Evolutionary conservation across 2,329 filamentous ascomycete species (phyloP).

Genomic region (Botrytis fabae): DNA sequence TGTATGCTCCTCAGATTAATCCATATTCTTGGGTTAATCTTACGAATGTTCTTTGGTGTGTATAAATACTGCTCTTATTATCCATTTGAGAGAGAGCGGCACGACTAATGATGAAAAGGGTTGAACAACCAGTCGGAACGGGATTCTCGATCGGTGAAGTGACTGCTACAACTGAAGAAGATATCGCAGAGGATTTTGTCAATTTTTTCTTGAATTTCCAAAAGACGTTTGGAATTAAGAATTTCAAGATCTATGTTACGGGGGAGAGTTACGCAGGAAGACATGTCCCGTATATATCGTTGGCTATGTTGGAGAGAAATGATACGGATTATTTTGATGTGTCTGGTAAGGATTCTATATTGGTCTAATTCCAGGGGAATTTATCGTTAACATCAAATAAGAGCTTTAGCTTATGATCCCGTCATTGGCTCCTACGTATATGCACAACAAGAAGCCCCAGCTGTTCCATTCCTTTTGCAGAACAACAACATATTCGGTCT

Average conservation of each 20-base stretch:
- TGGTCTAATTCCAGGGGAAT: not conserved
- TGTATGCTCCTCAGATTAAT: conserved; percentile 34
- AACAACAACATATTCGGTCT: not conserved
- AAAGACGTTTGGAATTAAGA: conserved; percentile 53
- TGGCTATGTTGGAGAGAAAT: not conserved
- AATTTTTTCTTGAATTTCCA: conserved; percentile 57
- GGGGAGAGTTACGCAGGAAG: conserved; percentile 51
- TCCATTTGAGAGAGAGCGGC: not conserved
- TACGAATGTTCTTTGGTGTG: conserved; percentile 44
- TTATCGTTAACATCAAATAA: conserved; percentile 3
- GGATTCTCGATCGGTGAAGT: conserved; percentile 33
- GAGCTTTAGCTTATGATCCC: conserved; percentile 34
- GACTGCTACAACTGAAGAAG: conserved; percentile 46
- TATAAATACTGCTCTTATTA: conserved; percentile 32
- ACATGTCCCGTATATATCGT: not conserved
- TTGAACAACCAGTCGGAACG: conserved; percentile 49
- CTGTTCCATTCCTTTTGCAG: conserved; percentile 45
- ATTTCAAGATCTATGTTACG: conserved; percentile 55
- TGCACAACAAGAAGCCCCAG: conserved; percentile 39
- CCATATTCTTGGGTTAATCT: conserved; percentile 43
- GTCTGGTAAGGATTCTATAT: not conserved
- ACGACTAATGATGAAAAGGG: conserved; percentile 47
- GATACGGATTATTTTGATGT: not conserved
- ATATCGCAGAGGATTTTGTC: conserved; percentile 49
- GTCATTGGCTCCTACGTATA: conserved; percentile 28